Evolutionary conservation across 2,329 filamentous ascomycete species (phyloP).

Genomic region (Madurella fahalii): DNA sequence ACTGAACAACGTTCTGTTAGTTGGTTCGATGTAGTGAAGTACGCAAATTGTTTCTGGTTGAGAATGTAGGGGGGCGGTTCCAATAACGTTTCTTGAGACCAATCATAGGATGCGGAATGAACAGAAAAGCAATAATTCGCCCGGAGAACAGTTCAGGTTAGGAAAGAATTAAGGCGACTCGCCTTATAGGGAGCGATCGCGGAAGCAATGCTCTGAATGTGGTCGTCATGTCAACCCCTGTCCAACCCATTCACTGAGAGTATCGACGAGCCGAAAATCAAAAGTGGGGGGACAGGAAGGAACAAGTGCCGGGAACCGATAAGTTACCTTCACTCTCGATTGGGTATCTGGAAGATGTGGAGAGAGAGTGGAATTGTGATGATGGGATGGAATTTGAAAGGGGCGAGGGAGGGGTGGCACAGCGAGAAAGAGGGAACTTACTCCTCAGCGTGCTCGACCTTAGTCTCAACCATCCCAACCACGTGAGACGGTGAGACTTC

Average conservation of each 20-base stretch:
- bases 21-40: background rate
- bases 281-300: too few species aligned
- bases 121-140: too few species aligned
- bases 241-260: background rate
- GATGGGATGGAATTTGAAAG: background rate
- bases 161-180: background rate
- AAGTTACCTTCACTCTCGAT: background rate
- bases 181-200: conserved; percentile 4
- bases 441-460: conserved; percentile 9
- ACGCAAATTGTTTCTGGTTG: background rate
- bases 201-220: conserved; percentile 1
- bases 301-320: too few species aligned
- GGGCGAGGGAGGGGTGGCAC: too few species aligned
- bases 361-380: background rate
- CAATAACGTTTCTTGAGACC: too few species aligned
- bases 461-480: background rate
- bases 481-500: conserved; percentile 1
- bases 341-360: background rate
- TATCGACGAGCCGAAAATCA: too few species aligned
- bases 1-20: conserved; percentile 7
- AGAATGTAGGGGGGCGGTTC: background rate
- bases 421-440: conserved; percentile 4
- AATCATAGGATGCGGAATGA: too few species aligned
- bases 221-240: background rate
- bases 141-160: too few species aligned